Evolutionary conservation across 306 rosid genomes (phyloP), one percentile per base, ranked within the genome.

Genomic region (Fragaria nilgerrensis): DNA sequence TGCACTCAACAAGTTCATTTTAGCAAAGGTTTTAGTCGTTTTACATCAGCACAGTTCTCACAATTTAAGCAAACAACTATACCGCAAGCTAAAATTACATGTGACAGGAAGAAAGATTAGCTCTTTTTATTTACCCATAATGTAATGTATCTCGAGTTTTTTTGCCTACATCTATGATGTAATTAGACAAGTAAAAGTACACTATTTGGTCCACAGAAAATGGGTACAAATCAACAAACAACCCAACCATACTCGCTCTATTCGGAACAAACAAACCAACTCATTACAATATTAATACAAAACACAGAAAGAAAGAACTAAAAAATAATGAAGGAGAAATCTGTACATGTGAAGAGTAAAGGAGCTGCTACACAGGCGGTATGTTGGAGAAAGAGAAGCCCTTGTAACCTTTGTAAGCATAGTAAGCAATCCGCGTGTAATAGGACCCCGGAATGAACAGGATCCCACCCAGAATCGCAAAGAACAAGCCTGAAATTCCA

Each of bases 321-420:
- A 44, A 59, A 20, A 44, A 56, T 8, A 36, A 11, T 11, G 10
- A 29, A 45, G 65, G 52, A 72, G 79, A 63, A 74, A 80, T 86
- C 63, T 85, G 84, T 82, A 85, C 86, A 86, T 61, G 77, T 55
- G 75, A 71, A 43, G 48, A 48, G 20, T 15, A 47, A 36, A 67
- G 25, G 2, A 32, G 55, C 17, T 63, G 52, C 17, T 78, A 80
- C 83, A 96, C 98, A 0, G 93, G 93, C 8, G 99, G 99, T 75
- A 96, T 96, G 89, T 96, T 96, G 68, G 97, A 84, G 93, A 96
- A 92, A 55, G 99, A 96, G 88, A 96, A 96, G 9, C 98, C 98
- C 74, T 91, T 87, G 90, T 92, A 96, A 23, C 99, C 99, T 78
- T 92, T 96, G 76, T 92, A 96, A 78, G 99, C 99, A 85, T 89